A percentile compares a stretch with the other conserved stretches of the same genome.
Evolutionary conservation across 768 basidiomycete species (phyloP).

Genomic region (Fomitopsis serialis): DNA sequence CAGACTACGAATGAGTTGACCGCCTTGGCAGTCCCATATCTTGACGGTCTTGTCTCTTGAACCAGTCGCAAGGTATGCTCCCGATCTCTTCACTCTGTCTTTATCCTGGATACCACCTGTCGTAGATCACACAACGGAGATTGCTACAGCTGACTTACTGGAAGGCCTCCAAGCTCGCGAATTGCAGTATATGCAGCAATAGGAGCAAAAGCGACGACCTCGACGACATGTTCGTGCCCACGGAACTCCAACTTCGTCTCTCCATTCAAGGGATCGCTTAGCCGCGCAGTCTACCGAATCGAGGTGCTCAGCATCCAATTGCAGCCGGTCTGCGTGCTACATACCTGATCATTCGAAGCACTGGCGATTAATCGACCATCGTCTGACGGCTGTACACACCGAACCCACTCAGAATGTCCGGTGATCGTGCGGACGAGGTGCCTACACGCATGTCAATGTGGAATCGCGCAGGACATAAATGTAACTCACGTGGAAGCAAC

Average conservation of each 20-base stretch:
- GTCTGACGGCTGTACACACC: constrained; percentile 25
- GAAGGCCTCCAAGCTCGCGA: constrained; percentile 40
- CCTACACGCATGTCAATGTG: constrained; percentile 21
- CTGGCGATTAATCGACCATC: constrained; percentile 46
- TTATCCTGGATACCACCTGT: constrained; percentile 34
- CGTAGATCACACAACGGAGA: not conserved
- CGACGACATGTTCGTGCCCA: constrained; percentile 52
- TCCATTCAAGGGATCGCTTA: constrained; percentile 45
- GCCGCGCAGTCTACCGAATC: constrained; percentile 38
- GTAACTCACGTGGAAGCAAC: constrained; percentile 43
- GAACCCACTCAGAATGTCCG: constrained; percentile 51
- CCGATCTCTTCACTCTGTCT: constrained; percentile 41
- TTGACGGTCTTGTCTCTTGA: constrained; percentile 90
- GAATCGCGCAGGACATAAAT: not conserved
- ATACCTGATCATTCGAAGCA: constrained; percentile 50
- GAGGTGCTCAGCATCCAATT: not conserved
- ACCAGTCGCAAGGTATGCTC: constrained; percentile 47
- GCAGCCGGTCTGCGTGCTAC: constrained; percentile 11
- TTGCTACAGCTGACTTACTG: constrained; percentile 24
- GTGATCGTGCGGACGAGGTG: constrained; percentile 46
- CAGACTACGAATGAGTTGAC: constrained; percentile 62
- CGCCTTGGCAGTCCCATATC: constrained; percentile 82
- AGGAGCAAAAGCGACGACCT: constrained; percentile 48
- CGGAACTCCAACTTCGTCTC: constrained; percentile 47
- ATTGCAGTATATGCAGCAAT: constrained; percentile 36